Percentiles rank a stretch among this genome's conserved stretches.
These are phyloP conservation scores for Yamadazyma aaseri DNA, from an alignment of 1,139 yeast genomes.

Conservation along the genomic window DNA sequence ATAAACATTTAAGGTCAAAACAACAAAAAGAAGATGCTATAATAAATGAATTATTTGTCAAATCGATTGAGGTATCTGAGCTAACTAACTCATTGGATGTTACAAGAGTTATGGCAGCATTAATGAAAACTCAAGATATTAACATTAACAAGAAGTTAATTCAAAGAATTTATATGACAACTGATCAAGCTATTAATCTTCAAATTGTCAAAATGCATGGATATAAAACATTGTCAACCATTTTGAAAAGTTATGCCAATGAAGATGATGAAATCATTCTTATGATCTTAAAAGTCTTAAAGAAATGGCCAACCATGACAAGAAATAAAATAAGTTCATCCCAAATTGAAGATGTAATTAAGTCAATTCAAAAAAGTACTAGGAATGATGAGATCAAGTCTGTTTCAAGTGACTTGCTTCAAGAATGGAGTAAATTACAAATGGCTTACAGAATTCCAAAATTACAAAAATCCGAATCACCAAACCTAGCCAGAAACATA, in stretches of 20 bases:
- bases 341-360: slow-evolving; percentile 66
- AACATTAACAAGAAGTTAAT: slow-evolving; percentile 65
- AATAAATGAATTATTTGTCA: slow-evolving; percentile 65
- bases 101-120: slow-evolving; percentile 75
- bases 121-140: slow-evolving; percentile 75
- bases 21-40: slow-evolving; percentile 58
- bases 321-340: slow-evolving; percentile 80
- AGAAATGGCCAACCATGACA: slow-evolving; percentile 78
- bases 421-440: slow-evolving; percentile 72
- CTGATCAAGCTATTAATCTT: slow-evolving; percentile 53
- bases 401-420: slow-evolving; percentile 47
- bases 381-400: slow-evolving; percentile 30
- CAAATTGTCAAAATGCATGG: slow-evolving; percentile 82
- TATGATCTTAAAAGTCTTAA: slow-evolving; percentile 56
- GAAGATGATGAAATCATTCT: slow-evolving; percentile 38
- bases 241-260: slow-evolving; percentile 44
- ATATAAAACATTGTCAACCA: slow-evolving; percentile 69
- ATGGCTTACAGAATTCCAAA: slow-evolving; percentile 83
- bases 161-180: slow-evolving; percentile 60
- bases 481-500: slow-evolving; percentile 9
- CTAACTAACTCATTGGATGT: slow-evolving; percentile 58
- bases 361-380: slow-evolving; percentile 36
- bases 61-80: slow-evolving; percentile 53
- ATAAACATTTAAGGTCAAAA: slow-evolving; percentile 44
- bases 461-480: slow-evolving; percentile 20